Percentiles rank a stretch among this genome's conserved stretches.
phyloP scores from a whole-genome alignment of 1,284 basidiomycete species.

The Microbotryomycetes sp. region DNA sequence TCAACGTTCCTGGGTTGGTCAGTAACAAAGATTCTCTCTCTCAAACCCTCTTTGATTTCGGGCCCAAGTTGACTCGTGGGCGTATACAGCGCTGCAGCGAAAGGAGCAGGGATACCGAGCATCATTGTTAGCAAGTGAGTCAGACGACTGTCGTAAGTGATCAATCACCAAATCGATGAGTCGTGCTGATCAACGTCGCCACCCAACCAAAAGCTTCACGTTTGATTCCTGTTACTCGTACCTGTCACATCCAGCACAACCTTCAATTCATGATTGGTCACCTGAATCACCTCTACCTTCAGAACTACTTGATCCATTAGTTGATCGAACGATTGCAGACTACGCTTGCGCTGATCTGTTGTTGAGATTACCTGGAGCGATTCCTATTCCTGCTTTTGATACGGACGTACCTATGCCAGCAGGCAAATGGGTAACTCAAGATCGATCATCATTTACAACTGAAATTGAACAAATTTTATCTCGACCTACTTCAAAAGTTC shows the following conservation, averaged over 20 bases:
- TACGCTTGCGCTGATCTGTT: conserved; percentile 65
- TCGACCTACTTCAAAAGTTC: conserved; percentile 23
- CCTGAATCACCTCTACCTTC: conserved; percentile 53
- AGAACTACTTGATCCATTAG: conserved; percentile 53
- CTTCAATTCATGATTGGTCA: conserved; percentile 40
- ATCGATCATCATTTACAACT: conserved; percentile 47
- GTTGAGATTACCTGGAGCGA: conserved; percentile 60
- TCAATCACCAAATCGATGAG: background rate
- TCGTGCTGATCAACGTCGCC: background rate
- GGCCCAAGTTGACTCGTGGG: background rate
- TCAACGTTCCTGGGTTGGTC: conserved; percentile 71
- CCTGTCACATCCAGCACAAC: conserved; percentile 50
- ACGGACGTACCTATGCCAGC: conserved; percentile 51
- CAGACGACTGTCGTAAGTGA: background rate
- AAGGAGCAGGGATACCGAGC: conserved; percentile 57
- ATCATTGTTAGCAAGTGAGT: conserved; percentile 53
- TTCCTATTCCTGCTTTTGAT: conserved; percentile 65
- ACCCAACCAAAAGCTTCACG: conserved; percentile 55
- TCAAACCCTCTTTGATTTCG: background rate
- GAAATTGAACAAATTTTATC: conserved; percentile 44
- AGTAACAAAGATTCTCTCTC: conserved; percentile 31
- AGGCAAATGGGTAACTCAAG: conserved; percentile 55
- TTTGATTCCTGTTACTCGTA: conserved; percentile 75
- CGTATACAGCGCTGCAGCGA: conserved; percentile 63
- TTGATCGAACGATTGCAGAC: conserved; percentile 57